Percentiles rank a stretch among this genome's conserved stretches.
phyloP scores from a whole-genome alignment of 1,139 yeast genomes.

The Saccharomyces hybrid region DNA sequence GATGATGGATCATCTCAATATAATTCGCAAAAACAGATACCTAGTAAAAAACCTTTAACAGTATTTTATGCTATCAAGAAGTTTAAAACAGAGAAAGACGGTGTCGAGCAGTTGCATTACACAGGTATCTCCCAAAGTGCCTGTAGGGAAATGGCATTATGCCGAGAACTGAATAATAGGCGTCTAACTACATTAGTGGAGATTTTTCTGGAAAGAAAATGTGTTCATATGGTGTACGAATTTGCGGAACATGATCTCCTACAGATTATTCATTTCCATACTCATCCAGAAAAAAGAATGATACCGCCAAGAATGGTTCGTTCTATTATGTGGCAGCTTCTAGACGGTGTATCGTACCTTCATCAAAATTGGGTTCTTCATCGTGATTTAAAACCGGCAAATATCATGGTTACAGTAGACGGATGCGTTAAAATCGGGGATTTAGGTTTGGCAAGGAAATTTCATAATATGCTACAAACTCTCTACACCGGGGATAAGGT shows the following conservation, averaged over 20 bases:
- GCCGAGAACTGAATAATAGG: constrained; percentile 75
- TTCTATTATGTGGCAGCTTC: constrained; percentile 83
- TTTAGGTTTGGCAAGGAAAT: constrained; percentile 86
- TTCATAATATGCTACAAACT: constrained; percentile 82
- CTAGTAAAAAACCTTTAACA: constrained; percentile 16
- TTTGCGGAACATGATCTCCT: constrained; percentile 92
- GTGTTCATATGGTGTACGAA: constrained; percentile 91
- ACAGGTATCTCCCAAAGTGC: constrained; percentile 97
- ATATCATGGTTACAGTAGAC: constrained; percentile 84
- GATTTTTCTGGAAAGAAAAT: constrained; percentile 81
- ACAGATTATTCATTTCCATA: constrained; percentile 89
- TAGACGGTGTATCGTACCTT: constrained; percentile 82
- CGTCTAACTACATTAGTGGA: constrained; percentile 77
- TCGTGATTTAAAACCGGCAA: constrained; percentile 94
- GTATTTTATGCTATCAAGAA: constrained; percentile 76
- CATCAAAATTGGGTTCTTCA: constrained; percentile 97
- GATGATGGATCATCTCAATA: constrained; percentile 3
- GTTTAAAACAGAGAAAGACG: constrained; percentile 90
- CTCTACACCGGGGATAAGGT: constrained; percentile 93
- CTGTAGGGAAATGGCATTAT: constrained; percentile 89
- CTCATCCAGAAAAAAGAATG: constrained; percentile 76
- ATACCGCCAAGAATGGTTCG: constrained; percentile 74
- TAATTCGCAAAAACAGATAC: constrained; percentile 1
- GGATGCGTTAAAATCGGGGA: constrained; percentile 96
- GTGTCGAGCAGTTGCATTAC: constrained; percentile 74